phyloP scores from a whole-genome alignment of 371 early-diverging fungal genomes.

The Mucor mucedo region DNA sequence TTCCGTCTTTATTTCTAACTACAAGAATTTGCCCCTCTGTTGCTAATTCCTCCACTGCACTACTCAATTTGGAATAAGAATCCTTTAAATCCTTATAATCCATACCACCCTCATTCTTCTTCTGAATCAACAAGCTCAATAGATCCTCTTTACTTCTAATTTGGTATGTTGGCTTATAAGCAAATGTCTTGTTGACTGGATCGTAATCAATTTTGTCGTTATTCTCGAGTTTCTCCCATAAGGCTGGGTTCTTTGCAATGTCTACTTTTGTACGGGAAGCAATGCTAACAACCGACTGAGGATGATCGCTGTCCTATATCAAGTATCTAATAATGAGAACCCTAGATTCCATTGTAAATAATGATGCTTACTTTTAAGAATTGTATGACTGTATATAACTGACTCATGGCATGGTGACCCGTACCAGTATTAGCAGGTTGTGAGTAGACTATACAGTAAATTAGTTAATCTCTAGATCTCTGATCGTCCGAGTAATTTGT shows the following conservation, averaged over 20 bases:
- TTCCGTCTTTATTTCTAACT: conserved; percentile 76
- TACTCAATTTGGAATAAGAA: conserved; percentile 74
- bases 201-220: conserved; percentile 76
- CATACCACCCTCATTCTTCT: conserved; percentile 72
- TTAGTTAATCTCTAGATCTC: background rate
- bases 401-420: conserved; percentile 67
- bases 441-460: conserved; percentile 44
- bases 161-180: conserved; percentile 81
- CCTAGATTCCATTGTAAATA: background rate
- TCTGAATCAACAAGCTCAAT: conserved; percentile 62
- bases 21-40: conserved; percentile 71
- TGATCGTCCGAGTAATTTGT: background rate
- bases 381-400: conserved; percentile 63
- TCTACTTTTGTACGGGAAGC: conserved; percentile 62
- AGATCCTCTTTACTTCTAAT: conserved; percentile 80
- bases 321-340: background rate
- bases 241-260: conserved; percentile 56
- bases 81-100: conserved; percentile 83
- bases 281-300: conserved; percentile 72
- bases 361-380: conserved; percentile 51
- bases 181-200: conserved; percentile 60
- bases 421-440: conserved; percentile 66
- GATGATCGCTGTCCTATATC: conserved; percentile 60
- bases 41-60: conserved; percentile 76
- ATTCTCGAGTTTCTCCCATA: conserved; percentile 62